phyloP scores from a whole-genome alignment of 2,329 filamentous ascomycete species.

The Apiospora malaysiana region DNA sequence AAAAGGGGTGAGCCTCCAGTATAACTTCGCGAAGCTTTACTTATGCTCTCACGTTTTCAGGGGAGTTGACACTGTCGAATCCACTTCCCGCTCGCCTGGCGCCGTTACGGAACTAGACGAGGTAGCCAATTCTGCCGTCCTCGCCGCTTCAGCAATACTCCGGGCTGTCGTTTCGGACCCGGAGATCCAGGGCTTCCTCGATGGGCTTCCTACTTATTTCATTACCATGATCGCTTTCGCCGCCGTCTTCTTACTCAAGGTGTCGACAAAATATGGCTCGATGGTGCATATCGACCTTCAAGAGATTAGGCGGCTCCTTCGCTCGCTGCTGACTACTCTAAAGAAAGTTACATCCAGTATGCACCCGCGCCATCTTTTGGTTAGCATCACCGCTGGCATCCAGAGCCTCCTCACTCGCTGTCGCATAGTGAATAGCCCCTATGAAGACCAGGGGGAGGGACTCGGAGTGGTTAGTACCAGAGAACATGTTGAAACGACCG shows the following conservation, averaged over 20 bases:
- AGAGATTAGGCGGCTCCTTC: slow-evolving; percentile 32
- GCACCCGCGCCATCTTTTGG: slow-evolving; percentile 31
- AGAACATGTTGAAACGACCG: background rate
- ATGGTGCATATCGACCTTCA: slow-evolving; percentile 28
- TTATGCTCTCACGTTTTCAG: slow-evolving; percentile 41
- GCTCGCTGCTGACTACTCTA: slow-evolving; percentile 22
- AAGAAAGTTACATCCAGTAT: slow-evolving; percentile 25
- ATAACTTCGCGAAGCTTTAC: slow-evolving; percentile 43
- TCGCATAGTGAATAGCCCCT: background rate
- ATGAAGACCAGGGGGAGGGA: background rate
- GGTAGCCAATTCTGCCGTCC: slow-evolving; percentile 35
- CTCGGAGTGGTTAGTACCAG: background rate
- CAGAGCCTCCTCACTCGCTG: slow-evolving; percentile 16
- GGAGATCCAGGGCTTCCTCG: slow-evolving; percentile 33
- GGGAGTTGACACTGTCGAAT: slow-evolving; percentile 27
- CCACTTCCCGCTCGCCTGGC: slow-evolving; percentile 15
- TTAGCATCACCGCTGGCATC: slow-evolving; percentile 24
- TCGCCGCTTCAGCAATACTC: slow-evolving; percentile 35
- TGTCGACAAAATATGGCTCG: slow-evolving; percentile 28
- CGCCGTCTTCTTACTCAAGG: slow-evolving; percentile 36
- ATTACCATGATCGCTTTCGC: slow-evolving; percentile 40
- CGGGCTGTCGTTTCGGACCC: slow-evolving; percentile 30
- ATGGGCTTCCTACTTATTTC: slow-evolving; percentile 37
- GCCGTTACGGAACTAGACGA: slow-evolving; percentile 32
- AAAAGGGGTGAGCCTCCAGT: slow-evolving; percentile 41